Conservation (phyloP, 2,329 filamentous ascomycete species). For the Nigrospora osmanthi region DNA sequence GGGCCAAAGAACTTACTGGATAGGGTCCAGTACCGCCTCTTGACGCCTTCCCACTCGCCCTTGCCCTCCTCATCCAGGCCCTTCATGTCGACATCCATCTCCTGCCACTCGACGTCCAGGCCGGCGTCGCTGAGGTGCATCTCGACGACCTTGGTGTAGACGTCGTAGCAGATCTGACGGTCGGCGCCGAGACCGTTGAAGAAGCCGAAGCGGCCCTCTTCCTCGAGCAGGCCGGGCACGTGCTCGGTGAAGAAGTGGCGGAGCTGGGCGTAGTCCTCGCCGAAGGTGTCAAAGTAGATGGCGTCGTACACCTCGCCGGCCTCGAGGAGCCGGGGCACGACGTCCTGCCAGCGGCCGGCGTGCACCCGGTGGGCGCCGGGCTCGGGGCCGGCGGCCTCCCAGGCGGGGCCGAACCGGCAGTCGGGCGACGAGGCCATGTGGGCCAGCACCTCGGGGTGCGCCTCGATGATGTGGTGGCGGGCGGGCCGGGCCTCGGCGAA, state of each 20-base stretch:
- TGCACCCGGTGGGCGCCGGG: constrained; percentile 67
- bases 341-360: constrained; percentile 72
- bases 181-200: constrained; percentile 92
- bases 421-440: constrained; percentile 41
- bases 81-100: constrained; percentile 62
- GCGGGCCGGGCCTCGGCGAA: constrained; percentile 62
- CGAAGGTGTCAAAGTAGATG: constrained; percentile 97
- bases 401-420: constrained; percentile 44
- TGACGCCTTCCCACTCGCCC: constrained; percentile 82
- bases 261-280: constrained; percentile 83
- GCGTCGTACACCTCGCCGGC: constrained; percentile 69
- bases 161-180: constrained; percentile 87
- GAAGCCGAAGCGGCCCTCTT: constrained; percentile 71
- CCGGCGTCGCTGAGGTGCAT: constrained; percentile 86
- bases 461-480: constrained; percentile 78
- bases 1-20: constrained; percentile 43
- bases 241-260: constrained; percentile 83
- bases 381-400: constrained; percentile 47
- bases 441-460: constrained; percentile 68
- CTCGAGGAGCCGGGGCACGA: constrained; percentile 61
- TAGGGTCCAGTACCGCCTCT: constrained; percentile 83
- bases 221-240: constrained; percentile 70
- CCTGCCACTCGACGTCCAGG: constrained; percentile 81
- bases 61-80: constrained; percentile 56
- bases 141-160: constrained; percentile 87